These are phyloP conservation scores for Kurtzmaniella natalensis DNA, from an alignment of 1,139 yeast species.

Conservation along the genomic window DNA sequence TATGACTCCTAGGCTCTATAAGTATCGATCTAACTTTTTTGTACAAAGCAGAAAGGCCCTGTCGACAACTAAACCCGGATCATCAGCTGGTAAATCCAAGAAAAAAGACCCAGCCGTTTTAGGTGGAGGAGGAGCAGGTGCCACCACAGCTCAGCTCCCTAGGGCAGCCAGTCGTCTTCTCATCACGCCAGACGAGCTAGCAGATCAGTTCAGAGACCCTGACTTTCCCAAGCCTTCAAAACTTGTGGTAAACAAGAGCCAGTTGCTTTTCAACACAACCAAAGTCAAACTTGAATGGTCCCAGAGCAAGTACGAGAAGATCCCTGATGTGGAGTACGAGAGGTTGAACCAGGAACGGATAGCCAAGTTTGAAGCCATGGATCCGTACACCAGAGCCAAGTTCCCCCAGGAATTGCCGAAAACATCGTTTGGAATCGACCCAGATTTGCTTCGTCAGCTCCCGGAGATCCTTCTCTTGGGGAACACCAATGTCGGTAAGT, in stretches of 20 bases:
- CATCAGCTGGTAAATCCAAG: too few species aligned
- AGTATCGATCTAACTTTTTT: too few species aligned
- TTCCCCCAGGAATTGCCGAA: conserved; percentile 12
- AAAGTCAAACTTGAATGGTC: conserved; percentile 57
- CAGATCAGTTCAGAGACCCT: conserved; percentile 18
- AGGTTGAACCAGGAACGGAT: conserved; percentile 18
- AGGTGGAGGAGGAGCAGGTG: too few species aligned
- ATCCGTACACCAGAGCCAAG: conserved; percentile 18
- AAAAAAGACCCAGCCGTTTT: too few species aligned
- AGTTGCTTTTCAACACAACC: conserved; percentile 41
- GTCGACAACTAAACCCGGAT: too few species aligned
- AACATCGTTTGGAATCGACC: conserved; percentile 28
- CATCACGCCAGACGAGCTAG: conserved; percentile 24
- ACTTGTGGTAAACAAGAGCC: conserved; percentile 13
- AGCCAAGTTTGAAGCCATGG: conserved; percentile 14
- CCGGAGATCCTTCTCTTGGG: conserved; percentile 79
- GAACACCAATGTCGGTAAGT: conserved; percentile 81
- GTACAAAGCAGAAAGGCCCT: too few species aligned
- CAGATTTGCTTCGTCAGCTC: conserved; percentile 23
- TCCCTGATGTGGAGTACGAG: conserved; percentile 54
- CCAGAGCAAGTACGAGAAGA: conserved; percentile 42
- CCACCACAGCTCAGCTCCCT: conserved; percentile 5
- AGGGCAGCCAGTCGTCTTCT: conserved; percentile 11
- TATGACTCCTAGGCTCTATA: too few species aligned
- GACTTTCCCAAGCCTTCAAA: conserved; percentile 13